Evolutionary conservation across 495 filamentous ascomycete species (phyloP), one percentile per base, ranked within the genome.

Genomic region (Trypethelium eluteriae): DNA sequence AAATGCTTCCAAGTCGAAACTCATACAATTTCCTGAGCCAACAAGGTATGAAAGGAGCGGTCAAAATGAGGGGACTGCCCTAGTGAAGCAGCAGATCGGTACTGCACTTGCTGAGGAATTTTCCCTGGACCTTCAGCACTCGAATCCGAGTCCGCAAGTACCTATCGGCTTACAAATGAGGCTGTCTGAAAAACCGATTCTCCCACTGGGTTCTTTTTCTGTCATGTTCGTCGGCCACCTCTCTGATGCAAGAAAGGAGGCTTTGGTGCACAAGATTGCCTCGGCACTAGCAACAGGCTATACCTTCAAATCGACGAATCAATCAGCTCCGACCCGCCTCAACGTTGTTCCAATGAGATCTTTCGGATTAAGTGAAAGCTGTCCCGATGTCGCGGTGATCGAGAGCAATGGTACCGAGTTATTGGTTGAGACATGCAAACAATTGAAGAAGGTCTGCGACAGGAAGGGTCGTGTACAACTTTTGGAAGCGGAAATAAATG

Each of bases 161-260:
- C 35, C 46, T n/a, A 34, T 72, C 39, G 67, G 61, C 14, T 56
- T 71, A 59, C 50, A 57, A 38, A 38, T 65, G 44, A 65, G 59
- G n/a, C 50, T 74, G 39, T 70, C 70, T 3, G 25, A 63, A 39
- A 62, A 46, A 1, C 57, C 62, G 18, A 46, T 74, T 5, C 36
- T 57, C 16, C 34, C 66, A 34, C 39, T 41, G 9, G 39, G 65
- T 6, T 59, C 68, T 3, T 74, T 66, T 65, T 56, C 63, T 34
- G 61, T 74, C 16, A 63, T 74, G 39, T 70, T 63, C 56, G 47
- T 72, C 12, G 72, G 72, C 47, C 38, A 65, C 36, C 38, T 69
- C 53, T 62, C 66, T 34, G 46, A 50, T 63, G 70, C 68, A 68
- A 64, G 53, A 6, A 67, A 65, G 53, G 38, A 68, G 14, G 67